Evolutionary conservation across 2,329 filamentous ascomycete species (phyloP), one percentile per base, ranked within the genome.

Genomic region (Cercospora nicotianae): DNA sequence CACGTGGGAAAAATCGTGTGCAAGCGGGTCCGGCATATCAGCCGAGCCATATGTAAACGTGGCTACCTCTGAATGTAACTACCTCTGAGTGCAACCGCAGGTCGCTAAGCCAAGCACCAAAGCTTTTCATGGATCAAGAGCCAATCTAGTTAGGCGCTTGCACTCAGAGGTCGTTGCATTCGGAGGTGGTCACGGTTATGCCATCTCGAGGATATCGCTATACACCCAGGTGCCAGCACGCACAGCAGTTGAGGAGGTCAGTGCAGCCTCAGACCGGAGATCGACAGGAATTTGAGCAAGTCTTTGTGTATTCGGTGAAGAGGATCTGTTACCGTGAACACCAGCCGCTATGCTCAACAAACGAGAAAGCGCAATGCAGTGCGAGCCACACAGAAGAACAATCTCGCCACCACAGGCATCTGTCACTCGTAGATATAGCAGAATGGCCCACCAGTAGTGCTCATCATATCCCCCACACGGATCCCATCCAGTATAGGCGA

Each of bases 391-490:
- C 55, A 23, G 3, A 3, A 30, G 16, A 33, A 33, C 26, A 20
- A 20, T 6, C 26, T 28, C 28, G 5, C 48, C 23, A 13, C 48
- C 20, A 30, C n/a, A n/a, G 23, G 5, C 3, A 5, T 20, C 36
- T 39, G 10, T 16, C 58, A 67, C 42, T 67, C 53, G 18, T 67
- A 67, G 12, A 53, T 30, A 26, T 63, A 67, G 36, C 65, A 67
- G n/a, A 67, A 39, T 10, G 65, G 65, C 10, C 65, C 60, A 13
- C 55, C 36, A 8, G 60, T 36, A 23, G 51, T 55, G 30, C 36
- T 60, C 33, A 67, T 63, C 6, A 45, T 39, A 30, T 67, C 65
- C 9, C 60, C n/a, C 5, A 67, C 60, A 16, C 23, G 53, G 26
- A 58, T 28, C 2, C 61, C 53, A 16, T 60, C 58, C 3, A 67